Percentiles rank a stretch among this genome's conserved stretches.
These are phyloP conservation scores for Phaffia australis DNA, from an alignment of 768 basidiomycete genomes.

Conservation along the genomic window DNA sequence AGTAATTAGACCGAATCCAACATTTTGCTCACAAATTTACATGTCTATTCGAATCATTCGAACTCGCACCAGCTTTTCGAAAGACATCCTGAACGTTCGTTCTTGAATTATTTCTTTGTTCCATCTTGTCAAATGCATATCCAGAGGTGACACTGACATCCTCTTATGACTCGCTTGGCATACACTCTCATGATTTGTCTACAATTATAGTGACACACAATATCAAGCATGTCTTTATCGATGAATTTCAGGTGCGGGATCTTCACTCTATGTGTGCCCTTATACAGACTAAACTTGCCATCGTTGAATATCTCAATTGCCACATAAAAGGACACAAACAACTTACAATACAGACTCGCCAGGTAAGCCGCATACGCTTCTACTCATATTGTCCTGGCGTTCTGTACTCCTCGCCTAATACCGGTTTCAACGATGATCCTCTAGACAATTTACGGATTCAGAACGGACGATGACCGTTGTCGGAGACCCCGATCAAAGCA, in stretches of 20 bases:
- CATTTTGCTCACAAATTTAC: too few species aligned
- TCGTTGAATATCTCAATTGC: not conserved
- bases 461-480: constrained; percentile 60
- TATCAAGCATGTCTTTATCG: constrained; percentile 44
- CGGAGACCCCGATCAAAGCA: constrained; percentile 85
- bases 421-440: not conserved
- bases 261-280: not conserved
- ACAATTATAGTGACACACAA: too few species aligned
- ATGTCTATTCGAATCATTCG: not conserved
- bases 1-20: too few species aligned
- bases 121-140: not conserved
- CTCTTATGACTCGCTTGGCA: too few species aligned
- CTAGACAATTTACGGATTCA: constrained; percentile 45
- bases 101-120: constrained; percentile 45
- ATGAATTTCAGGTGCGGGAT: constrained; percentile 57
- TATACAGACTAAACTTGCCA: not conserved
- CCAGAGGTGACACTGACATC: too few species aligned
- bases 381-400: not conserved
- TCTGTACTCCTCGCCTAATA: not conserved
- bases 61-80: constrained; percentile 40
- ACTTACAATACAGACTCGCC: constrained; percentile 71
- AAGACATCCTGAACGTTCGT: constrained; percentile 45
- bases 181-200: too few species aligned
- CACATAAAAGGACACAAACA: constrained; percentile 61
- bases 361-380: constrained; percentile 28